Percentiles rank a stretch among this genome's conserved stretches.
phyloP scores from a whole-genome alignment of 2,329 filamentous ascomycete species.

The Geosmithia flava region DNA sequence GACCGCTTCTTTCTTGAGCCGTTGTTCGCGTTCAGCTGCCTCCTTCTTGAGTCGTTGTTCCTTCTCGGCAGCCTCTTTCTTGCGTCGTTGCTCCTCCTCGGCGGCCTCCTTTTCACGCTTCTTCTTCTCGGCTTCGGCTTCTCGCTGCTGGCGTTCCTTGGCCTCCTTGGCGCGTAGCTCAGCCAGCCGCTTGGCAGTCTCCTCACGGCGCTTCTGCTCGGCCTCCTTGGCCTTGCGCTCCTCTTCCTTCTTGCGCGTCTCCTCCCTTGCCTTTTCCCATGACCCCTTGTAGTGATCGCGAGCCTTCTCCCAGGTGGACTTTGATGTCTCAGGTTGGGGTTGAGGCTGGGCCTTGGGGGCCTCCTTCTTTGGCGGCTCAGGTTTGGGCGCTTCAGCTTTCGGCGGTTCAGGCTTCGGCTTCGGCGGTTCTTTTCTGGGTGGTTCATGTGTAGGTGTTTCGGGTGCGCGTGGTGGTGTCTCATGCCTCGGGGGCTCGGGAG shows the following conservation, averaged over 20 bases:
- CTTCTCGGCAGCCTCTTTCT: constrained; percentile 10
- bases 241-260: constrained; percentile 50
- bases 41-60: constrained; percentile 6
- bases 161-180: constrained; percentile 46
- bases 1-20: constrained; percentile 18
- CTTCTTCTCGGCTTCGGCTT: constrained; percentile 27
- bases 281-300: constrained; percentile 26
- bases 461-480: neutral
- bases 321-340: constrained; percentile 4
- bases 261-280: constrained; percentile 60
- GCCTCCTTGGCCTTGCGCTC: constrained; percentile 49
- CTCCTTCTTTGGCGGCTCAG: constrained; percentile 7
- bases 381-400: constrained; percentile 5
- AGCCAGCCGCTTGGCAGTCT: constrained; percentile 36
- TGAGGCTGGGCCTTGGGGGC: constrained; percentile 1
- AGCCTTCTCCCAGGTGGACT: constrained; percentile 11
- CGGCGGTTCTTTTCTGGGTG: constrained; percentile 1
- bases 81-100: constrained; percentile 18
- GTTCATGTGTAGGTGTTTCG: constrained; percentile 3
- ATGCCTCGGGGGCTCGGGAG: constrained; percentile 5
- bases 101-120: constrained; percentile 30
- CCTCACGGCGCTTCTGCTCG: constrained; percentile 46
- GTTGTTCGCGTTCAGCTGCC: constrained; percentile 13
- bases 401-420: constrained; percentile 9
- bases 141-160: constrained; percentile 29